phyloP scores from a whole-genome alignment of 139 green algal genomes.

The Chlamydomonas applanata region DNA sequence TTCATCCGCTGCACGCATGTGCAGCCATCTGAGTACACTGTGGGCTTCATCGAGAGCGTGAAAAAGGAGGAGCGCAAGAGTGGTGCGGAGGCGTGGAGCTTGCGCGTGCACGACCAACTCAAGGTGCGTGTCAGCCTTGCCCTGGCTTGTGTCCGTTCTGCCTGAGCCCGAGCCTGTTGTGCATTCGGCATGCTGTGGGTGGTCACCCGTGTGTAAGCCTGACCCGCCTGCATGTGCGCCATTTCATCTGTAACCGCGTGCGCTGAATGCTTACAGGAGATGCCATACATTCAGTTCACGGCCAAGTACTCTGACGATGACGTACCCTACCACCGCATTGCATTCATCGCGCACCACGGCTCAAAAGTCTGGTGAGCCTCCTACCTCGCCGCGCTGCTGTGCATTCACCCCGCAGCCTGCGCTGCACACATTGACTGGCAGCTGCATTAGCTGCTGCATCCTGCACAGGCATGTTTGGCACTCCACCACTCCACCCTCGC shows the following conservation, averaged over 20 bases:
- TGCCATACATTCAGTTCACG: constrained; percentile 29
- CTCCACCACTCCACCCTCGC: too few species aligned
- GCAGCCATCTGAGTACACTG: background rate
- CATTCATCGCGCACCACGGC: constrained; percentile 33
- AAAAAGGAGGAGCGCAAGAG: constrained; percentile 37
- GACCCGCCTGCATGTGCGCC: background rate
- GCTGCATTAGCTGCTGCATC: background rate
- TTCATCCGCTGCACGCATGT: background rate
- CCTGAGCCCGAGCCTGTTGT: background rate
- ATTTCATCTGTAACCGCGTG: too few species aligned
- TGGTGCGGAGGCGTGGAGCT: constrained; percentile 48
- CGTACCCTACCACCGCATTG: constrained; percentile 51
- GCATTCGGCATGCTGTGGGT: too few species aligned
- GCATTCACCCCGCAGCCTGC: background rate
- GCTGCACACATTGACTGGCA: background rate
- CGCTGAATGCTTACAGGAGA: too few species aligned
- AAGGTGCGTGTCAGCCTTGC: background rate
- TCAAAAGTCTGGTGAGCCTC: constrained; percentile 43
- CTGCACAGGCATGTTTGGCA: too few species aligned
- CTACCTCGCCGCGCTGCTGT: background rate
- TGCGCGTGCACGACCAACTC: constrained; percentile 42
- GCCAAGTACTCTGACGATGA: constrained; percentile 24
- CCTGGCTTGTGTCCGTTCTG: background rate
- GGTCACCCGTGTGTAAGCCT: too few species aligned
- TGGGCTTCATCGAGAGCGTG: constrained; percentile 42